Percentiles rank a stretch among this genome's conserved stretches.
phyloP scores from a whole-genome alignment of 192 early-diverging fungal species.

The Spizellomyces sp. region DNA sequence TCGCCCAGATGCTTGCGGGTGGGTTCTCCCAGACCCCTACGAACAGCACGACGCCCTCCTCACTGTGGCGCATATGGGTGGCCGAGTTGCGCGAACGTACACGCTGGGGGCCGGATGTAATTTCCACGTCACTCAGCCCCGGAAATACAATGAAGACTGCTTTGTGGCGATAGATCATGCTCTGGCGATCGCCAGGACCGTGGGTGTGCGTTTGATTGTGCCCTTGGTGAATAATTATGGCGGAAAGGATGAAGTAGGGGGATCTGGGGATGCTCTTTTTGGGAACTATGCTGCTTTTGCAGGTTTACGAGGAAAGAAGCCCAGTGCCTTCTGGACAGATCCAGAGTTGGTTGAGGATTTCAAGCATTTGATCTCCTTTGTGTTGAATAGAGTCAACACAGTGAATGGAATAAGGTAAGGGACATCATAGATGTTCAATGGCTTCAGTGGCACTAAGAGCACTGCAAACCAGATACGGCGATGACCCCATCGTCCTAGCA shows the following conservation, averaged over 20 bases:
- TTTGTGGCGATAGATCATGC: slow-evolving; percentile 39
- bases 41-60: slow-evolving; percentile 39
- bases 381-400: slow-evolving; percentile 47
- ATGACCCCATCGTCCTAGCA: slow-evolving; percentile 47
- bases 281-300: slow-evolving; percentile 23
- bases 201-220: slow-evolving; percentile 44
- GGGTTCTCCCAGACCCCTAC: slow-evolving; percentile 9
- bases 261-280: slow-evolving; percentile 3
- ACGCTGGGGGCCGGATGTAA: slow-evolving; percentile 19
- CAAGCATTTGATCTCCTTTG: slow-evolving; percentile 28
- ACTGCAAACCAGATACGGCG: slow-evolving; percentile 17
- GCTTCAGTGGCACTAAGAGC: too few species aligned
- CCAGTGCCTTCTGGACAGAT: slow-evolving; percentile 39
- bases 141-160: slow-evolving; percentile 27
- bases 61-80: slow-evolving; percentile 34
- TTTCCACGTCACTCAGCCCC: slow-evolving; percentile 22
- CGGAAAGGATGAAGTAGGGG: slow-evolving; percentile 1
- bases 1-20: neutral
- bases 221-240: slow-evolving; percentile 31
- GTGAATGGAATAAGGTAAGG: slow-evolving; percentile 34
- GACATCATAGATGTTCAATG: too few species aligned
- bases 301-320: neutral
- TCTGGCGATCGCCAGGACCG: slow-evolving; percentile 21
- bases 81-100: slow-evolving; percentile 41
- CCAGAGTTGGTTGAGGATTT: slow-evolving; percentile 27